These are phyloP conservation scores for Populus deltoides DNA, from an alignment of 345 rosid species.

Conservation along the genomic window DNA sequence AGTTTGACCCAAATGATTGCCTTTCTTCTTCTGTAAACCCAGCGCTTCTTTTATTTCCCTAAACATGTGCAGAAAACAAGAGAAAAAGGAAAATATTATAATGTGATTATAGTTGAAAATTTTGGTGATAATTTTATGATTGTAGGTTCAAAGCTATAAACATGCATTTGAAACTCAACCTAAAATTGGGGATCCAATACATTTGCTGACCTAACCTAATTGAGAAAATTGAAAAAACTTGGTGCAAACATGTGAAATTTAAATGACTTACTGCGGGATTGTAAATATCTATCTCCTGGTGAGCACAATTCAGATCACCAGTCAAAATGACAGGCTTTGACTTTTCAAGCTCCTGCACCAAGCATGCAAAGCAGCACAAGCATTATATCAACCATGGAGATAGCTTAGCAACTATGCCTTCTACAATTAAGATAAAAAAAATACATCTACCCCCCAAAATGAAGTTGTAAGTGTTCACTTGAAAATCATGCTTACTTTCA, in stretches of 20 bases:
- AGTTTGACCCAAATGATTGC: conserved; percentile 66
- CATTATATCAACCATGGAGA: not conserved
- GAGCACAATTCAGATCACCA: conserved; percentile 94
- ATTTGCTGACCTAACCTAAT: too few relatives aligned
- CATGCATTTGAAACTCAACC: not conserved
- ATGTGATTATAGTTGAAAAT: not conserved
- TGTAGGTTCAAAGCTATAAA: not conserved
- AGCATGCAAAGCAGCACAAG: conserved; percentile 12
- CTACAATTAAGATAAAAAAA: not conserved
- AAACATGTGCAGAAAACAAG: not conserved
- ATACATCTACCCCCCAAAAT: not conserved
- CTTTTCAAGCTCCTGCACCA: conserved; percentile 80
- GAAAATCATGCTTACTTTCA: conserved; percentile 56
- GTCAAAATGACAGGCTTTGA: conserved; percentile 91
- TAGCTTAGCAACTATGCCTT: not conserved
- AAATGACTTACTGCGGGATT: conserved; percentile 66
- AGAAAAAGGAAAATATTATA: not conserved
- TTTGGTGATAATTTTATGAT: not conserved
- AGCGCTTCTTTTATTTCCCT: conserved; percentile 96
- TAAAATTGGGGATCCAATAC: not conserved
- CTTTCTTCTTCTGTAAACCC: conserved; percentile 89
- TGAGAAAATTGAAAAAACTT: not conserved
- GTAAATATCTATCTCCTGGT: conserved; percentile 87
- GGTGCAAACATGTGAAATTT: not conserved
- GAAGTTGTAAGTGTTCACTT: not conserved